phyloP scores from a whole-genome alignment of 257 asterid species.

The Misopates orontium region DNA sequence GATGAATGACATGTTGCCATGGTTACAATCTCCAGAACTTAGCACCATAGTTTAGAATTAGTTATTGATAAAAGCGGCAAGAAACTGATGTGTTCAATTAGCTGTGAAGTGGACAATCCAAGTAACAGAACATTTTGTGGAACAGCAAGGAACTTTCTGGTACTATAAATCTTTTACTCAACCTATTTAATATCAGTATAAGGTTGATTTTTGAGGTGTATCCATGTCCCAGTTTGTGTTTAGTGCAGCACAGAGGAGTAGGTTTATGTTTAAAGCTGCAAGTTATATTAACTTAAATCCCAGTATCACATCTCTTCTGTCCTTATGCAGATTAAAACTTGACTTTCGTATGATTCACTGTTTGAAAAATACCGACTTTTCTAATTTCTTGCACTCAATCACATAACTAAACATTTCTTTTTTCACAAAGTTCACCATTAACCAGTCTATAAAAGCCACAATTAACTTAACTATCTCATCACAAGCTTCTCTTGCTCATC shows the following conservation, averaged over 20 bases:
- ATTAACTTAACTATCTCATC: background rate
- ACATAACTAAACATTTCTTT: background rate
- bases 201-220: background rate
- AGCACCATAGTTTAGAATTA: background rate
- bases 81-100: background rate
- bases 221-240: background rate
- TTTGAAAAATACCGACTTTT: constrained; percentile 9
- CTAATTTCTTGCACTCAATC: constrained; percentile 24
- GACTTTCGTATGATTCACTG: background rate
- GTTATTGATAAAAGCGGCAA: background rate
- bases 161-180: background rate
- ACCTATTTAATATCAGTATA: background rate
- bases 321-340: background rate
- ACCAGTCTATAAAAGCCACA: constrained; percentile 15
- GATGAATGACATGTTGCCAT: background rate
- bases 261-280: background rate
- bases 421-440: background rate
- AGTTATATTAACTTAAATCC: background rate
- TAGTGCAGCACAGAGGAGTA: background rate
- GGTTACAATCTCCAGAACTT: background rate
- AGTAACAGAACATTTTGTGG: background rate
- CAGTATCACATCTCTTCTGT: background rate
- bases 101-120: background rate
- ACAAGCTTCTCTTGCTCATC: too few relatives aligned
- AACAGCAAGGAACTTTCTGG: background rate